Evolutionary conservation across 192 early-diverging fungal species (phyloP).

Genomic region (Funneliformis mosseae): DNA sequence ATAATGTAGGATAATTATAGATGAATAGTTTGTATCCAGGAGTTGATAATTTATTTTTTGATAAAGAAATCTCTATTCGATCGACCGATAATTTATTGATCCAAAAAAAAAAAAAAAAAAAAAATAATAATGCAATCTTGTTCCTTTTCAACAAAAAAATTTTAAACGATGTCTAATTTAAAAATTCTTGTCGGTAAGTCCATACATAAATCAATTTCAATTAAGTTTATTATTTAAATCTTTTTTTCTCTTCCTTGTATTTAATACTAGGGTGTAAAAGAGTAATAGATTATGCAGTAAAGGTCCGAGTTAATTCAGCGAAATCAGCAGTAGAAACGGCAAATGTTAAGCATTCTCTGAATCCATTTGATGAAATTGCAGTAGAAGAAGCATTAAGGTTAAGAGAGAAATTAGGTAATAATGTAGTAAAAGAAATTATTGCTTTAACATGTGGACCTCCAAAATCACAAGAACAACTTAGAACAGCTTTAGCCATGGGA

Average conservation of each 20-base stretch:
- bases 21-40: no score
- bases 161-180: constrained; percentile 28
- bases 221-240: background rate
- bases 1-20: no score
- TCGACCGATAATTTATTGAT: no score
- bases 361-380: constrained; percentile 99
- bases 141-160: background rate
- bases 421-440: constrained; percentile 69
- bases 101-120: no score
- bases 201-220: background rate
- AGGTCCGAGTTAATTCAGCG: constrained; percentile 91
- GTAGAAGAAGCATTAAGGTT: constrained; percentile 93
- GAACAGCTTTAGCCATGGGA: constrained; percentile 98
- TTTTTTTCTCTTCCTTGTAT: background rate
- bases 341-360: constrained; percentile 97
- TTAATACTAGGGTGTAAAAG: constrained; percentile 71
- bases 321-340: constrained; percentile 87
- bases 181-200: constrained; percentile 33
- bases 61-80: no score
- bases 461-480: constrained; percentile 89
- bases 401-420: constrained; percentile 78
- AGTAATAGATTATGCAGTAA: constrained; percentile 98
- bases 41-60: no score
- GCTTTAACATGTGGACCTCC: constrained; percentile 86
- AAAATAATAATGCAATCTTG: no score